Evolutionary conservation across 2,329 filamentous ascomycete species (phyloP), one percentile per base, ranked within the genome.

Genomic region (Colletotrichum sp.): DNA sequence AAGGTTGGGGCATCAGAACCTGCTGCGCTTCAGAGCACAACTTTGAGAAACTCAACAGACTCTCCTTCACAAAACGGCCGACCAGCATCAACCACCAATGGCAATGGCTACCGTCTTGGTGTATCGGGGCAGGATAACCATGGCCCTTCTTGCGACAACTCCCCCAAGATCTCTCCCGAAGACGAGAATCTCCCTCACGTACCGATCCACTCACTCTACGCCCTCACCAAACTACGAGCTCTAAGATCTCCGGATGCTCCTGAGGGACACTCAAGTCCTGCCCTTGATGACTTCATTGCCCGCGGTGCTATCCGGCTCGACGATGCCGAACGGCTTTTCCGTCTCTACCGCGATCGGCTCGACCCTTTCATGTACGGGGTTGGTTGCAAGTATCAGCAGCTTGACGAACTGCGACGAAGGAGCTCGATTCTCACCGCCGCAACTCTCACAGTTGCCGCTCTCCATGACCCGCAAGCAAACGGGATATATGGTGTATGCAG

Each of bases 381-480:
- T 28, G 87, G 89, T 21, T 84, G 89, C 21, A 87, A 88, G 8
- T 89, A 90, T 76, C 84, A 84, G 60, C 87, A 88, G 7, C 82
- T 91, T 3, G 87, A 87, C 0, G 88, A 87, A 8, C 84, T 92
- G 12, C 88, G 91, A 18, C 87, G 89, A 21, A 87, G 87, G 18
- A 92, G 90, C 3, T 87, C 89, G 0, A 84, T 92, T 3, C 84
- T 93, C 13, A 89, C 90, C 0, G 89, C 88, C 1, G 89, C 89
- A 1, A 89, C 91, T 26, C 85, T 91, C 7, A 90, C 90, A 0
- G 90, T 93, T 1, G 88, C 90, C 5, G 90, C 91, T 0, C 84
- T 92, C 4, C 91, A 92, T 78, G 90, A 92, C 28, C 87, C 89
- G 2, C 86, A 87, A 28, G 87, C 88, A 8, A 89, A 90, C 15